These are phyloP conservation scores for Ceratocystis papillata DNA, from an alignment of 2,329 filamentous ascomycete genomes.

Conservation along the genomic window DNA sequence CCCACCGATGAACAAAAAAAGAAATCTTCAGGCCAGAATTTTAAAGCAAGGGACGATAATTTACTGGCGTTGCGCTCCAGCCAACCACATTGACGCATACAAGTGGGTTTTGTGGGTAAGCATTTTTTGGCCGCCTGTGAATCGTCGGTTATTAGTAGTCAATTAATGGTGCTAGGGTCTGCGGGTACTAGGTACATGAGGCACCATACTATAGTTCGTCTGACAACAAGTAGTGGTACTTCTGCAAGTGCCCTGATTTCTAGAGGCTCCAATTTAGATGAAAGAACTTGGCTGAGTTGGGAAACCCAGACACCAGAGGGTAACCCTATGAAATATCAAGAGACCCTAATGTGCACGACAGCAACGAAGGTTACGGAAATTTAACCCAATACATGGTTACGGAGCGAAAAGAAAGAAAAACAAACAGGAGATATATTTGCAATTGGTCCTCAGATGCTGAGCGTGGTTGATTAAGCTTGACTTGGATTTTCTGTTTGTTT, in stretches of 20 bases:
- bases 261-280: background rate
- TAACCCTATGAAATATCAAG: too few species aligned
- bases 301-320: too few species aligned
- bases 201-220: too few species aligned
- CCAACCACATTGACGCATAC: conserved; percentile 4
- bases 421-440: too few species aligned
- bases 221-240: background rate
- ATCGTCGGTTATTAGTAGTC: conserved; percentile 30
- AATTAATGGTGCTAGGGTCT: conserved; percentile 9
- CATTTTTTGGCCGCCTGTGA: conserved; percentile 35
- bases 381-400: too few species aligned
- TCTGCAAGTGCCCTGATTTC: background rate
- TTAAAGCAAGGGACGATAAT: conserved; percentile 5
- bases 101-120: conserved; percentile 28
- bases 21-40: conserved; percentile 15
- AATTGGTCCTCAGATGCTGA: too few species aligned
- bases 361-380: too few species aligned
- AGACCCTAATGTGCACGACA: too few species aligned
- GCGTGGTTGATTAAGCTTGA: background rate
- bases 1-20: background rate
- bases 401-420: too few species aligned
- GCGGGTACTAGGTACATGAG: conserved; percentile 2
- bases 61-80: conserved; percentile 2
- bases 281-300: background rate
- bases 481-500: background rate